Evolutionary conservation across 2,329 filamentous ascomycete genomes (phyloP).

Genomic region (Magnaporthiopsis incrustans): DNA sequence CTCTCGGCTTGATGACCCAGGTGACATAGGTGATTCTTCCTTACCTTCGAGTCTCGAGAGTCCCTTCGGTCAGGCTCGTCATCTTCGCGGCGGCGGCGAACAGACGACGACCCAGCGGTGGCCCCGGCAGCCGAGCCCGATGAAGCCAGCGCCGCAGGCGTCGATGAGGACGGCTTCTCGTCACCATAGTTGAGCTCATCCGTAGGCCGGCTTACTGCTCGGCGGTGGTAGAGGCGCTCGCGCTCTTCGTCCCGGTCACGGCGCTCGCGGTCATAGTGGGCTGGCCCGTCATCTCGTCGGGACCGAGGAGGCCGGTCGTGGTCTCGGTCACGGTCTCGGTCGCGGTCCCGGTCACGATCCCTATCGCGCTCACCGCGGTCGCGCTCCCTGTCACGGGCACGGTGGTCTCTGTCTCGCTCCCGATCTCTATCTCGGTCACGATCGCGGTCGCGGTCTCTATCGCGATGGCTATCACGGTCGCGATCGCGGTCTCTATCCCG

Average conservation of each 20-base stretch:
- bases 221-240: conserved; percentile 79
- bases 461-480: conserved; percentile 35
- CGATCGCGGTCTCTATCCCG: conserved; percentile 25
- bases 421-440: conserved; percentile 24
- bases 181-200: conserved; percentile 92
- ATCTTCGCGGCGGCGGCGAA: conserved; percentile 71
- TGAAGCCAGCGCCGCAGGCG: conserved; percentile 30
- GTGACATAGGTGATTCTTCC: conserved; percentile 15
- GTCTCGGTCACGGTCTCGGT: conserved; percentile 32
- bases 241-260: conserved; percentile 84
- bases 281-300: conserved; percentile 52
- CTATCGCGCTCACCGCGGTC: conserved; percentile 24
- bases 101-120: conserved; percentile 21
- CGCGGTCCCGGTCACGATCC: conserved; percentile 28
- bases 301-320: conserved; percentile 43
- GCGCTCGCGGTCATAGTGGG: conserved; percentile 77
- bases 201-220: conserved; percentile 61
- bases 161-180: conserved; percentile 37
- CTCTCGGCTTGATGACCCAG: neutral
- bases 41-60: conserved; percentile 60
- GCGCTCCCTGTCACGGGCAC: conserved; percentile 20
- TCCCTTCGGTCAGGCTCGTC: conserved; percentile 59
- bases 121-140: conserved; percentile 21
- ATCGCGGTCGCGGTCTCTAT: conserved; percentile 29
- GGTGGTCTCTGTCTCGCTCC: conserved; percentile 25